Base-by-base conservation (phyloP, 257 asterid species). In the Solanum sejunctum region DNA sequence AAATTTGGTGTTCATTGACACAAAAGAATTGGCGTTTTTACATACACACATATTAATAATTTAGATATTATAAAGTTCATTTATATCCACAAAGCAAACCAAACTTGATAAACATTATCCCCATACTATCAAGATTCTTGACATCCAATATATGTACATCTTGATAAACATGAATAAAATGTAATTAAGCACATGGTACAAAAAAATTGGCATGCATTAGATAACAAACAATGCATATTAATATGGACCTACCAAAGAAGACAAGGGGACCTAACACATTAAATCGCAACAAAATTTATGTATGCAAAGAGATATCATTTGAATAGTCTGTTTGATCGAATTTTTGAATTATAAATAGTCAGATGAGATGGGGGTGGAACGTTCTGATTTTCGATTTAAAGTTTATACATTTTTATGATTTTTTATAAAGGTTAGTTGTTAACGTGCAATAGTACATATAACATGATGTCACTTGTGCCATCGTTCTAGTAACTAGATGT, bases 391-490 rank as follows among this genome's bases (percentile, higher is more conserved):
- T 36, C 4, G 6, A 36, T 36, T 36, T 36, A 36, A 36, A 3
- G 41, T 36, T 36, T 36, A 36, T 36, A 5, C 5, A 1, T 36
- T 36, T 36, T 5, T 36, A 36, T 1, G 41, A 36, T 36, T 5
- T 36, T 4, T 5, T 0, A 36, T 3, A 36, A 36, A 36, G 41
- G 41, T 36, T 36, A 36, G 18, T 63, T 63, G 5, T 23, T 63
- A 63, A 23, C 10, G 4, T 15, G 32, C 10, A 13, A 17, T 23
- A 5, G 17, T 61, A 17, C 17, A 61, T 61, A 61, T 10, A 41
- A 81, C 85, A 9, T 83, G 90, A 89, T 84, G 85, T 90, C 87
- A 85, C 82, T 61, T 52, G 54, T 28, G 66, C 36, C 39, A 72
- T 39, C 39, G 26, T 77, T 77, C 63, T 75, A 4, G 23, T 75